phyloP scores from a whole-genome alignment of 306 rosid species.

The Malus domestica region DNA sequence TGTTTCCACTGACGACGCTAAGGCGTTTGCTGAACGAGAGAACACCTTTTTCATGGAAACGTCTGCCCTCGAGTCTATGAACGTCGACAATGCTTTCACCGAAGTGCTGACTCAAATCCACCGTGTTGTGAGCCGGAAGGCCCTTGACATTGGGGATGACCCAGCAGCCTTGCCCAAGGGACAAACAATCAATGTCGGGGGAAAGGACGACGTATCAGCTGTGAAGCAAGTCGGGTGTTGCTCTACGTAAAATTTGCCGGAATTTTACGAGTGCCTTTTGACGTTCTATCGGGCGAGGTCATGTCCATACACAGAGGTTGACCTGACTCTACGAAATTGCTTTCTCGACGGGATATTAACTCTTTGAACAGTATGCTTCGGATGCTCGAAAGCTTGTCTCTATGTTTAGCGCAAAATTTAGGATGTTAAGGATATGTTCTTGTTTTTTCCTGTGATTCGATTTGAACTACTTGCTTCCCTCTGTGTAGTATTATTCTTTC shows the following conservation, averaged over 20 bases:
- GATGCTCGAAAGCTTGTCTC: conserved; percentile 20
- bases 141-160: conserved; percentile 66
- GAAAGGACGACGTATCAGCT: conserved; percentile 68
- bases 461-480: conserved; percentile 8
- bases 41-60: conserved; percentile 70
- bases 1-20: conserved; percentile 53
- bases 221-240: conserved; percentile 67
- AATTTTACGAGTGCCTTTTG: conserved; percentile 6
- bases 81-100: conserved; percentile 68
- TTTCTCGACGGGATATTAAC: conserved; percentile 25
- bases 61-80: conserved; percentile 70
- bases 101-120: conserved; percentile 62
- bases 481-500: conserved; percentile 13
- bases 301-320: conserved; percentile 35
- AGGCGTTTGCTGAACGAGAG: conserved; percentile 53
- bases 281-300: conserved; percentile 17
- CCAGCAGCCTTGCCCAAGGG: conserved; percentile 76
- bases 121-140: conserved; percentile 57
- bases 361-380: conserved; percentile 17
- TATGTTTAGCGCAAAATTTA: conserved; percentile 16
- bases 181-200: conserved; percentile 51
- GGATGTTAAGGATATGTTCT: conserved; percentile 12
- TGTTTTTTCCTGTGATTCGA: conserved; percentile 14
- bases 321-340: conserved; percentile 13
- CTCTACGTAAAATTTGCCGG: conserved; percentile 28